These are phyloP conservation scores for Trebouxia gelatinosa DNA, from an alignment of 163 green algal genomes.

Conservation along the genomic window DNA sequence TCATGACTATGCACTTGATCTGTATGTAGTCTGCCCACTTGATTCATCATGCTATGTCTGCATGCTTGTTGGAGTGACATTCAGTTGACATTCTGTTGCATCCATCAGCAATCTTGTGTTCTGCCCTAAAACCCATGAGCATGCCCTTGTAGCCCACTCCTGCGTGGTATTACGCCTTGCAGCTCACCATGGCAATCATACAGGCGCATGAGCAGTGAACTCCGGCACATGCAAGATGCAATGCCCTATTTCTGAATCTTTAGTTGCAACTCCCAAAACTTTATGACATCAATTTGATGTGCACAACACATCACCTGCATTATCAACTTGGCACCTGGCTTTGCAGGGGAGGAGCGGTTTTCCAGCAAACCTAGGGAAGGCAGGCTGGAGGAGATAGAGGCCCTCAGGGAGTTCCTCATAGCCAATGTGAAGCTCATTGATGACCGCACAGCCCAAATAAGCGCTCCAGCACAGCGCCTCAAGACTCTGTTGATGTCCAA, in stretches of 20 bases:
- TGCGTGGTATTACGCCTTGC: no score
- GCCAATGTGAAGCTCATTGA: conserved; percentile 64
- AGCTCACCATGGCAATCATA: no score
- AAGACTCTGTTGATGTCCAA: conserved; percentile 74
- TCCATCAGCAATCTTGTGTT: no score
- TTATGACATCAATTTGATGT: no score
- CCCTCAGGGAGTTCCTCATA: conserved; percentile 74
- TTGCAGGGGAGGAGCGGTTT: conserved; percentile 59
- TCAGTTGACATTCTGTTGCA: no score
- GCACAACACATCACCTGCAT: background rate
- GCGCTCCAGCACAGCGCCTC: conserved; percentile 61
- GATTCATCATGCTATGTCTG: background rate
- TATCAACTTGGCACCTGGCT: background rate
- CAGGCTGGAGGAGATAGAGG: conserved; percentile 77
- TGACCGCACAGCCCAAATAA: conserved; percentile 46
- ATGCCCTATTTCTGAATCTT: no score
- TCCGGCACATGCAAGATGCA: no score
- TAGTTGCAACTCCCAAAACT: no score
- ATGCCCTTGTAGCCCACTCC: no score
- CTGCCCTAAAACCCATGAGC: no score
- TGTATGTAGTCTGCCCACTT: background rate
- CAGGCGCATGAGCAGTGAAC: no score
- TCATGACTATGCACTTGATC: background rate
- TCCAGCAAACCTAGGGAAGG: conserved; percentile 57
- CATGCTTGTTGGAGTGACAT: no score